Base-by-base conservation (phyloP, 2,329 filamentous ascomycete genomes). In the Niveomyces coronatus region DNA sequence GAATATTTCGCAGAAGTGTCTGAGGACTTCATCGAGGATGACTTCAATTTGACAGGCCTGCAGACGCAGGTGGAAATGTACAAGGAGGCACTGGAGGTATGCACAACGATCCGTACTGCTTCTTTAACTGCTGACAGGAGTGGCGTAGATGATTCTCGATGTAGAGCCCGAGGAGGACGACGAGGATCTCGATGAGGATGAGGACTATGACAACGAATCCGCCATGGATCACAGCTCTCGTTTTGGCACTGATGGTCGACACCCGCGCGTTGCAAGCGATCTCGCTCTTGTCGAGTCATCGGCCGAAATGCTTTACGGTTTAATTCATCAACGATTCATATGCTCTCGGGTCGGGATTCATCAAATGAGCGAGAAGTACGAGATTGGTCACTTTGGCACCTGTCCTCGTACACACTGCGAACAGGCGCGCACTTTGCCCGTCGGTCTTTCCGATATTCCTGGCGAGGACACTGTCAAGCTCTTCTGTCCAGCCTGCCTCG, bases 341-440 rank as follows among this genome's bases (percentile, higher is more conserved):
- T 96, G 88, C 54, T 95, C 88, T 17, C 76, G 91, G 42, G 86
- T 85, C 3, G 91, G 91, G 37, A 96, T 98, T 53, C 89, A 96
- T 63, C 88, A 95, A 59, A 98, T 98, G 91, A 86, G 88, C 45
- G 91, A 98, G 62, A 98, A 98, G 62, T 98, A 96, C 67, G 89
- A 96, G 61, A 73, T 94, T 34, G 84, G 88, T 44, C 89, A 98
- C 65, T 98, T 98, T 56, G 91, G 91, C 37, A 80, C 82, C 49
- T 98, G 91, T 59, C 91, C 91, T n/a, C 78, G 91, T 43, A 93
- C 89, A 42, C 79, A 89, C 62, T 98, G 91, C 70, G 83, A 87
- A 52, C 82, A 84, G 43, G 84, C 86, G 47, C 82, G 89, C 53
- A 91, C 94, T 11, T 73, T 98, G 5, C 91, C 91, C 1, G 89